These are phyloP conservation scores for Stemphylium beticola DNA, from an alignment of 2,329 filamentous ascomycete species.

Conservation along the genomic window DNA sequence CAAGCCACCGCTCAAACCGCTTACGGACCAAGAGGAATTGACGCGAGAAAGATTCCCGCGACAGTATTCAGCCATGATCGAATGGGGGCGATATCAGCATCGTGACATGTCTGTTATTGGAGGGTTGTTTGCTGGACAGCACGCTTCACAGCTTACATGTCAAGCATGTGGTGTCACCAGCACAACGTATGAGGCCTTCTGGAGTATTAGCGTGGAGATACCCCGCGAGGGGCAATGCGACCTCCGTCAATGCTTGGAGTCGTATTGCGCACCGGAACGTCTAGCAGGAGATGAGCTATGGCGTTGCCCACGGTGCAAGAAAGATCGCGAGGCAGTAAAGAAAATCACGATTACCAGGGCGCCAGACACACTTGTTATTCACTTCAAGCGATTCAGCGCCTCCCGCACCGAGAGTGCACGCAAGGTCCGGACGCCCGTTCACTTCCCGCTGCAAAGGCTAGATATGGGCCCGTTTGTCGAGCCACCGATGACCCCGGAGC, in stretches of 20 bases:
- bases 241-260: slow-evolving; percentile 72
- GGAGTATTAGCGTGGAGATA: slow-evolving; percentile 74
- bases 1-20: slow-evolving; percentile 61
- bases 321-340: slow-evolving; percentile 70
- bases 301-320: slow-evolving; percentile 78
- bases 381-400: slow-evolving; percentile 73
- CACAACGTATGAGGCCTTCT: slow-evolving; percentile 73
- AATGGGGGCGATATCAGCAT: slow-evolving; percentile 75
- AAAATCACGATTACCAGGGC: slow-evolving; percentile 77
- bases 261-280: slow-evolving; percentile 71
- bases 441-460: slow-evolving; percentile 77
- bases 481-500: slow-evolving; percentile 50
- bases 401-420: slow-evolving; percentile 61
- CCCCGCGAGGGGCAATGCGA: slow-evolving; percentile 65
- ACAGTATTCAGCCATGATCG: slow-evolving; percentile 70
- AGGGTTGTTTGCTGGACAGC: slow-evolving; percentile 77
- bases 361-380: slow-evolving; percentile 78
- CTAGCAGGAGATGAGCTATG: slow-evolving; percentile 71
- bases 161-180: slow-evolving; percentile 67
- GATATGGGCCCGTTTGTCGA: slow-evolving; percentile 67
- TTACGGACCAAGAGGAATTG: slow-evolving; percentile 66
- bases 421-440: slow-evolving; percentile 75
- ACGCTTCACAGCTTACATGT: slow-evolving; percentile 67
- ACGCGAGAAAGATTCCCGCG: slow-evolving; percentile 66
- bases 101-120: slow-evolving; percentile 78